Base-by-base conservation (phyloP, 2,329 filamentous ascomycete species). In the Colletotrichum sp. region DNA sequence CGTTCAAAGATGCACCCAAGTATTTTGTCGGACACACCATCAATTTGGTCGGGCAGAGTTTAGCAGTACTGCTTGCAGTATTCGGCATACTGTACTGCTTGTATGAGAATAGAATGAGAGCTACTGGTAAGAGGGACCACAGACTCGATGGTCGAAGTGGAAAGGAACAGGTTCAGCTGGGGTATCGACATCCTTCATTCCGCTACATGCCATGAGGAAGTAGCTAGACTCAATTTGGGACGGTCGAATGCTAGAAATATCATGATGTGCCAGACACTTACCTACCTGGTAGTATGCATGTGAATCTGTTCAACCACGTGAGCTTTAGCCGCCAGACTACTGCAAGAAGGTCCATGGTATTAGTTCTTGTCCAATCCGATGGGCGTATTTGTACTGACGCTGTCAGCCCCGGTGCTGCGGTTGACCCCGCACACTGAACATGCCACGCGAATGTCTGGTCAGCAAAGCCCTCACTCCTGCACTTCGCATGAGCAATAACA, bases 161-260 rank as follows among this genome's bases (percentile, higher is more conserved):
- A 76, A 84, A 84, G 24, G 81, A 91, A 81, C 85, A 87, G 70
- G 81, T 80, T 34, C 85, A 88, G 70, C 80, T 92, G 13, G 90
- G 90, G 1, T 89, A 90, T 78, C 82, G 85, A 52, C 89, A 92
- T 79, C 90, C 90, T 2, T 86, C 87, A 28, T 92, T 91, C 81
- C 86, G 88, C 44, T 92, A 91, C 79, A 91, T 91, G 73, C 83
- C 87, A 18, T 90, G 81, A 28, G n/a, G n/a, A n/a, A n/a, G n/a
- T n/a, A n/a, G n/a, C n/a, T 15, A 59, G 55, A 59, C 18, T 1
- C 10, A 49, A 2, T 21, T 49, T 21, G 1, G 18, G 1, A 49
- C 1, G n/a, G 44, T 0, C n/a, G 44, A 49, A 49, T 49, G 10
- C n/a, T 0, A 21, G 44, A 49, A 12, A 49, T 21, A 1, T 0